Evolutionary conservation across 768 basidiomycete genomes (phyloP).

Genomic region (Xerocomellus dryophilus): DNA sequence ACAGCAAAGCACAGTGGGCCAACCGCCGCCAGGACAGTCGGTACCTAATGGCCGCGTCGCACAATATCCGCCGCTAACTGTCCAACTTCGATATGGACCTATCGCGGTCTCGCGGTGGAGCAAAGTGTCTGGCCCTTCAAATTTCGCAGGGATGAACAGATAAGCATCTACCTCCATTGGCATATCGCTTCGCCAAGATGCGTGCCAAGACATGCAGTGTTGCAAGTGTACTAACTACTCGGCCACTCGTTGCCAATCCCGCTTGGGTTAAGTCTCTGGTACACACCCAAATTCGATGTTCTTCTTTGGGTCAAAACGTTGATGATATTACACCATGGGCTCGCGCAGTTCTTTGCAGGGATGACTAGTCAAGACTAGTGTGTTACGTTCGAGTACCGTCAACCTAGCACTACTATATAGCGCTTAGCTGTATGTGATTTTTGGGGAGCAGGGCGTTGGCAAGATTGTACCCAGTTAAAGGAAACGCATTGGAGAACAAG

Average conservation of each 20-base stretch:
- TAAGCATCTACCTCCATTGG: no score
- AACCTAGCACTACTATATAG: constrained; percentile 13
- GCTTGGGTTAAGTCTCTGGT: not conserved
- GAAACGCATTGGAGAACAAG: constrained; percentile 36
- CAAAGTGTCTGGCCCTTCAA: constrained; percentile 64
- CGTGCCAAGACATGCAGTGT: constrained; percentile 3
- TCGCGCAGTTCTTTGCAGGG: not conserved
- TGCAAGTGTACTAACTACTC: constrained; percentile 4
- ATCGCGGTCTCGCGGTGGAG: constrained; percentile 65
- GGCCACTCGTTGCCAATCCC: not conserved
- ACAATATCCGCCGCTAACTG: constrained; percentile 18
- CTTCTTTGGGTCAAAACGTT: constrained; percentile 4
- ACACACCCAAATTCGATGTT: constrained; percentile 5
- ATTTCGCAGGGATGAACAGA: constrained; percentile 64
- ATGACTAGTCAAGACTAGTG: constrained; percentile 6
- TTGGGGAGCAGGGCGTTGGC: constrained; percentile 21
- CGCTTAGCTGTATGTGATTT: constrained; percentile 17
- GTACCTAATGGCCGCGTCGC: constrained; percentile 24
- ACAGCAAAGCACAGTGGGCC: constrained; percentile 22
- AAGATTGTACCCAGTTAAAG: constrained; percentile 32
- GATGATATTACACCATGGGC: constrained; percentile 1
- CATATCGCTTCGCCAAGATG: not conserved
- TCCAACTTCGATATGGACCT: constrained; percentile 54
- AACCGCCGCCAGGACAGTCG: constrained; percentile 19
- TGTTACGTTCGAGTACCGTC: constrained; percentile 12